A percentile compares a stretch with the other conserved stretches of the same genome.
These are phyloP conservation scores for Testicularia cyperi DNA, from an alignment of 1,284 basidiomycete species.

Conservation along the genomic window DNA sequence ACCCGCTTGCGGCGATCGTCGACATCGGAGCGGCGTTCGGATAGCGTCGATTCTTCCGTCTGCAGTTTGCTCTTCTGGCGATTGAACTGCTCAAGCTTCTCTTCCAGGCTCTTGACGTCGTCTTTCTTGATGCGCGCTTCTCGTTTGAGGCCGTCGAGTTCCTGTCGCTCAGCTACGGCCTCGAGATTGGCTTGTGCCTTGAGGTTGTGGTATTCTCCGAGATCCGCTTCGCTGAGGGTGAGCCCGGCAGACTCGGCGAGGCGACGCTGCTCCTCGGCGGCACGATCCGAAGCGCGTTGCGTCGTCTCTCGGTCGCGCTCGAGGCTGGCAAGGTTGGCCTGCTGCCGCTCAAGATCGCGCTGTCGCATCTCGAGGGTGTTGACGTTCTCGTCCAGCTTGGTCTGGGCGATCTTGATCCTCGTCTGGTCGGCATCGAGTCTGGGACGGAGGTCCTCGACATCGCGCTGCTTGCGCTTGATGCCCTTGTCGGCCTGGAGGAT, in stretches of 20 bases:
- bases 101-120: slow-evolving; percentile 65
- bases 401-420: slow-evolving; percentile 79
- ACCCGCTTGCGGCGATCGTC: slow-evolving; percentile 20
- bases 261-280: slow-evolving; percentile 72
- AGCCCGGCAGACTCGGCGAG: slow-evolving; percentile 72
- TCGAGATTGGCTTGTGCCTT: slow-evolving; percentile 71
- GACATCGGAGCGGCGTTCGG: slow-evolving; percentile 66
- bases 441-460: slow-evolving; percentile 41
- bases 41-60: slow-evolving; percentile 68
- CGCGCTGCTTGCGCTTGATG: slow-evolving; percentile 33
- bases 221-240: slow-evolving; percentile 76
- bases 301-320: slow-evolving; percentile 74
- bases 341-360: slow-evolving; percentile 71
- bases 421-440: slow-evolving; percentile 68
- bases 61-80: slow-evolving; percentile 68
- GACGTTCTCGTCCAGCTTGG: slow-evolving; percentile 74
- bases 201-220: slow-evolving; percentile 76
- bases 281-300: slow-evolving; percentile 40
- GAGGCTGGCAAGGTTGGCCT: slow-evolving; percentile 68
- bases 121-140: slow-evolving; percentile 77
- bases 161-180: slow-evolving; percentile 83
- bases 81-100: slow-evolving; percentile 70
- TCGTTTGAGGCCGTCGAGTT: slow-evolving; percentile 76
- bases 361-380: slow-evolving; percentile 70
- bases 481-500: slow-evolving; percentile 38